Conservation (phyloP, 1,284 basidiomycete genomes). For the Ustilago sp. region DNA sequence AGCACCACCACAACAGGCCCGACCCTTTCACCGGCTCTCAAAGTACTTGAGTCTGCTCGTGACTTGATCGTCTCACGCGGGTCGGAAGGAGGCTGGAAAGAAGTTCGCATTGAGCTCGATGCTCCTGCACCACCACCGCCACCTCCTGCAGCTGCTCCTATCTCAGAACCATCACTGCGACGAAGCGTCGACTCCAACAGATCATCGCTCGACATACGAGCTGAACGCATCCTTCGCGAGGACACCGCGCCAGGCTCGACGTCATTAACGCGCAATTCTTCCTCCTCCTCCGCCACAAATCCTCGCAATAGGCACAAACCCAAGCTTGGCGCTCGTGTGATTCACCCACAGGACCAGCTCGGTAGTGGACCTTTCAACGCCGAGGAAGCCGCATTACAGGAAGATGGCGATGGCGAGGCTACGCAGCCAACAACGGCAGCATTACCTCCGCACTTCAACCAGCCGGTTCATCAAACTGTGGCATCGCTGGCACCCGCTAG, state of each 20-base stretch:
- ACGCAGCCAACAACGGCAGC: neutral
- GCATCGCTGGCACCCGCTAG: slow-evolving; percentile 22
- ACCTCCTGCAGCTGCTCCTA: slow-evolving; percentile 7
- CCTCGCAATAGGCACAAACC: slow-evolving; percentile 36
- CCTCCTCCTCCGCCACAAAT: slow-evolving; percentile 23
- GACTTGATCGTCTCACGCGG: slow-evolving; percentile 29
- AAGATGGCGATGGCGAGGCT: slow-evolving; percentile 31
- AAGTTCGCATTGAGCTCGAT: slow-evolving; percentile 32
- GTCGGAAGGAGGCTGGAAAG: slow-evolving; percentile 41
- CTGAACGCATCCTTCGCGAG: slow-evolving; percentile 25
- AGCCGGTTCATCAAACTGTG: slow-evolving; percentile 17
- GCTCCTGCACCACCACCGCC: slow-evolving; percentile 21
- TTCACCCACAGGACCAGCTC: slow-evolving; percentile 56
- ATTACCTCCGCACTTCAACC: neutral
- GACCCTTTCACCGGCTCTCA: slow-evolving; percentile 25
- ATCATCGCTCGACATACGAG: slow-evolving; percentile 19
- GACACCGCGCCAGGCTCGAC: slow-evolving; percentile 11
- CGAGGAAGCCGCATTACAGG: slow-evolving; percentile 42
- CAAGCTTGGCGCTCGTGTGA: slow-evolving; percentile 54
- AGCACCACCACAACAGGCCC: neutral
- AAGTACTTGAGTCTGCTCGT: slow-evolving; percentile 38
- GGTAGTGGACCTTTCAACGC: slow-evolving; percentile 59
- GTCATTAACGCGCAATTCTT: slow-evolving; percentile 42
- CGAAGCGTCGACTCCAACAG: slow-evolving; percentile 11
- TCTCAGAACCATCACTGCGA: neutral